A percentile compares a stretch with the other conserved stretches of the same genome.
These are phyloP conservation scores for Ogataea neopini DNA, from an alignment of 805 yeast species.

Conservation along the genomic window DNA sequence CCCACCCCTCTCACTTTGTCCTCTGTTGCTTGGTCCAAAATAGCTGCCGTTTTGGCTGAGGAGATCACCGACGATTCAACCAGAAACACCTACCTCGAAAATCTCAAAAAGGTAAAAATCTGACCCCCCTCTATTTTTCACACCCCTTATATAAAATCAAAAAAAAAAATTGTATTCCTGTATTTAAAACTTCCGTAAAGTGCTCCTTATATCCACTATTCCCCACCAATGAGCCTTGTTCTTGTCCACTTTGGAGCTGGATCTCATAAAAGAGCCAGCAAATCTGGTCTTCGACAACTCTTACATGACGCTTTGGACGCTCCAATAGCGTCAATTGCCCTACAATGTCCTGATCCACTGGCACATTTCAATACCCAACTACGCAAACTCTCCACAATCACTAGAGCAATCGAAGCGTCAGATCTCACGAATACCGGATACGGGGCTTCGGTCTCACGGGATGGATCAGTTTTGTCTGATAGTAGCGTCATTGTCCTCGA, in stretches of 20 bases:
- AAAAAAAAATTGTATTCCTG: neutral
- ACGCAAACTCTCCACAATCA: slow-evolving; percentile 8
- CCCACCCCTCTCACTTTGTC: slow-evolving; percentile 11
- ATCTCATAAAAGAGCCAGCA: slow-evolving; percentile 30
- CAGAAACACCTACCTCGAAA: slow-evolving; percentile 18
- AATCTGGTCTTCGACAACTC: slow-evolving; percentile 5
- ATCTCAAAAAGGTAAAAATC: slow-evolving; percentile 21
- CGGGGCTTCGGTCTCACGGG: slow-evolving; percentile 45
- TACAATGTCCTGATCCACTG: neutral
- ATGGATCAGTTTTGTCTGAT: slow-evolving; percentile 48
- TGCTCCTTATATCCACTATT: neutral
- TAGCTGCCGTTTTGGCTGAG: slow-evolving; percentile 33
- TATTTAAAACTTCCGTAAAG: slow-evolving; percentile 3
- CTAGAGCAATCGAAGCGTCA: slow-evolving; percentile 34
- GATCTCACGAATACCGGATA: slow-evolving; percentile 50
- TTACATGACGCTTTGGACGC: neutral
- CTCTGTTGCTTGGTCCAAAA: slow-evolving; percentile 38
- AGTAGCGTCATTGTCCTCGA: slow-evolving; percentile 36
- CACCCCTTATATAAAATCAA: neutral
- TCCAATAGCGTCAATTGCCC: neutral
- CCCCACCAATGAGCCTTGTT: slow-evolving; percentile 6
- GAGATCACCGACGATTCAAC: slow-evolving; percentile 31
- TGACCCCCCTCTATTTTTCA: neutral
- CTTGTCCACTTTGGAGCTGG: slow-evolving; percentile 58
- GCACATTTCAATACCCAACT: neutral